Conservation (phyloP, 1,139 yeast genomes). For the Candida freyschussii region DNA sequence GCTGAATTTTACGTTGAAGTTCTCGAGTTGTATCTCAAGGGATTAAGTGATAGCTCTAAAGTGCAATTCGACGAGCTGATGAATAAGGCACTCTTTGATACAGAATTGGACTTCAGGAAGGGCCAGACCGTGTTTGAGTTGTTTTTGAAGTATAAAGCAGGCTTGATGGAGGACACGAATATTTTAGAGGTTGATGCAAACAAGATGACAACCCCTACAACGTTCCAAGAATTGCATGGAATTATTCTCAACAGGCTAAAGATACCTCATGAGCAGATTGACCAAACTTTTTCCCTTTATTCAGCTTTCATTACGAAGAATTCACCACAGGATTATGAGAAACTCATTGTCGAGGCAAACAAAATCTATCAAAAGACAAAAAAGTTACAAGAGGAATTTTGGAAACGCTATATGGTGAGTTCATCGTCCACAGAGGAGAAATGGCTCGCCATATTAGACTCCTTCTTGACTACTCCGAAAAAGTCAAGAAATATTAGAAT, state of each 20-base stretch:
- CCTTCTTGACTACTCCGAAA: slow-evolving; percentile 8
- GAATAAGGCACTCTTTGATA: not conserved
- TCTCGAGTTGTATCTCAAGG: no score
- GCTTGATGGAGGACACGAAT: not conserved
- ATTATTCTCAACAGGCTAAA: slow-evolving; percentile 32
- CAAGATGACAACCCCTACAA: no score
- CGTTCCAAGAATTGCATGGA: no score
- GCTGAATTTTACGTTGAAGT: not conserved
- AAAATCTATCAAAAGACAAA: slow-evolving; percentile 30
- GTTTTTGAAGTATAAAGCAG: not conserved
- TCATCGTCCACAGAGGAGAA: slow-evolving; percentile 20
- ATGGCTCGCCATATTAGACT: slow-evolving; percentile 35
- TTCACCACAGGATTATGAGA: slow-evolving; percentile 29
- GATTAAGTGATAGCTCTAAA: no score
- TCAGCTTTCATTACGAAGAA: slow-evolving; percentile 35
- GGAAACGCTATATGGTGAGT: no score
- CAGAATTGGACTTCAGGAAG: not conserved
- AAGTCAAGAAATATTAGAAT: slow-evolving; percentile 8
- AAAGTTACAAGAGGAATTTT: slow-evolving; percentile 25
- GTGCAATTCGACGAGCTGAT: no score
- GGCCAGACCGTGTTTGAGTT: not conserved
- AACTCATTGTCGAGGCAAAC: slow-evolving; percentile 32
- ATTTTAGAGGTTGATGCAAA: not conserved
- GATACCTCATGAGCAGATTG: slow-evolving; percentile 35
- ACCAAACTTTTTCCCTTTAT: slow-evolving; percentile 34